These are phyloP conservation scores for Metarhizium brunneum DNA, from an alignment of 2,329 filamentous ascomycete genomes.

Conservation along the genomic window DNA sequence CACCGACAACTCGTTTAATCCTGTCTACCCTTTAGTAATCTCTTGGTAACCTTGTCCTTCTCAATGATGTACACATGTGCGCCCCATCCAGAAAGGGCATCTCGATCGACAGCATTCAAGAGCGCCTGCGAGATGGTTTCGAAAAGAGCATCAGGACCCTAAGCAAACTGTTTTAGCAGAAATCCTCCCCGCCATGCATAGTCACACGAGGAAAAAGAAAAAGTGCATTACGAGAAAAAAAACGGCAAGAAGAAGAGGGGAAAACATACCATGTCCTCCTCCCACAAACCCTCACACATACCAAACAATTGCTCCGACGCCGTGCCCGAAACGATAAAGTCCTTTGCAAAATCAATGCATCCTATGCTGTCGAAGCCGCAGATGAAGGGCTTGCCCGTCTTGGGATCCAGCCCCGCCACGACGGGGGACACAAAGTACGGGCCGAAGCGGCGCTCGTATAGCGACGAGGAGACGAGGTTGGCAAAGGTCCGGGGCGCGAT, in stretches of 20 bases:
- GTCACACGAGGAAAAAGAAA: too few species aligned
- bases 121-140: conserved; percentile 96
- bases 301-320: conserved; percentile 97
- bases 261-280: conserved; percentile 78
- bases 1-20: conserved; percentile 45
- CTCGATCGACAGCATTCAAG: conserved; percentile 90
- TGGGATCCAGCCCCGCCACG: conserved; percentile 89
- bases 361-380: conserved; percentile 99
- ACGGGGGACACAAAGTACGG: conserved; percentile 95
- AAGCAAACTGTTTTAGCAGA: background rate
- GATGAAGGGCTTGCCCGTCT: conserved; percentile 91
- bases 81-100: conserved; percentile 95
- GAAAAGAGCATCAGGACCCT: conserved; percentile 91
- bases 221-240: too few species aligned
- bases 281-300: conserved; percentile 97
- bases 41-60: conserved; percentile 99
- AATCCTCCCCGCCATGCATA: background rate
- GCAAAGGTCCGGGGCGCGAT: conserved; percentile 93
- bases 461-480: conserved; percentile 81
- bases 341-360: conserved; percentile 98
- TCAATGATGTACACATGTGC: conserved; percentile 99
- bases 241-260: background rate
- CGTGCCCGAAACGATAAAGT: conserved; percentile 96
- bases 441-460: conserved; percentile 94
- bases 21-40: conserved; percentile 94